Conservation (phyloP, 805 yeast species). For the Ogataea populi-albae region DNA sequence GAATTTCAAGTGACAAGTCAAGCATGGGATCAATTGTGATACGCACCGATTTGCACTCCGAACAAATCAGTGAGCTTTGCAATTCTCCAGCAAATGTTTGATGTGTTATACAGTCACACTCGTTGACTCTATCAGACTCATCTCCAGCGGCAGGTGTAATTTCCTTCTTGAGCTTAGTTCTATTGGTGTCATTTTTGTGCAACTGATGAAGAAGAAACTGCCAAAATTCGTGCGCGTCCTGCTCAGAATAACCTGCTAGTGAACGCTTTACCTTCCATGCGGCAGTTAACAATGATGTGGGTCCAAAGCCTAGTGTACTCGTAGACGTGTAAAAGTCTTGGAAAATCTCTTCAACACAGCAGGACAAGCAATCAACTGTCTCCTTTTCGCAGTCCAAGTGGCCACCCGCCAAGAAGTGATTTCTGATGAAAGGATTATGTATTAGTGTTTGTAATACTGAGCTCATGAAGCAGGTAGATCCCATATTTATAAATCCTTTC, state of each 20-base stretch:
- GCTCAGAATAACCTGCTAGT: constrained; percentile 94
- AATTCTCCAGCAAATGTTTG: constrained; percentile 79
- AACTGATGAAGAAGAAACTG: constrained; percentile 85
- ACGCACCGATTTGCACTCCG: constrained; percentile 61
- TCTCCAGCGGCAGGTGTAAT: constrained; percentile 18
- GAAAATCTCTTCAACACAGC: constrained; percentile 80
- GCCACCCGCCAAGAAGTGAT: constrained; percentile 70
- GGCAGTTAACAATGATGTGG: constrained; percentile 74
- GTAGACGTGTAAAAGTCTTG: constrained; percentile 67
- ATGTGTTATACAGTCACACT: constrained; percentile 80
- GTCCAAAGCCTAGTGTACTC: constrained; percentile 68
- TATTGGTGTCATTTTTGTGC: constrained; percentile 48
- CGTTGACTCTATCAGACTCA: constrained; percentile 4
- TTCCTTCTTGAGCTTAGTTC: constrained; percentile 21
- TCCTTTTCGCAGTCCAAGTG: constrained; percentile 55
- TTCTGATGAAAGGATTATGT: constrained; percentile 85
- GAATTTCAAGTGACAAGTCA: constrained; percentile 80
- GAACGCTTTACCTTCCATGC: constrained; percentile 84
- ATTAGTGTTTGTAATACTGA: constrained; percentile 84
- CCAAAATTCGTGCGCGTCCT: constrained; percentile 98
- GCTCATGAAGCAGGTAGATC: constrained; percentile 97
- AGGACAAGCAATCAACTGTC: constrained; percentile 63
- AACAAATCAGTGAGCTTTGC: constrained; percentile 75
- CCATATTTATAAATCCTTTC: constrained; percentile 88
- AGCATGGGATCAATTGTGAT: constrained; percentile 82